A percentile compares a stretch with the other conserved stretches of the same genome.
Conservation (phyloP, 2,329 filamentous ascomycete species). For the Penicillium griseofulvum region DNA sequence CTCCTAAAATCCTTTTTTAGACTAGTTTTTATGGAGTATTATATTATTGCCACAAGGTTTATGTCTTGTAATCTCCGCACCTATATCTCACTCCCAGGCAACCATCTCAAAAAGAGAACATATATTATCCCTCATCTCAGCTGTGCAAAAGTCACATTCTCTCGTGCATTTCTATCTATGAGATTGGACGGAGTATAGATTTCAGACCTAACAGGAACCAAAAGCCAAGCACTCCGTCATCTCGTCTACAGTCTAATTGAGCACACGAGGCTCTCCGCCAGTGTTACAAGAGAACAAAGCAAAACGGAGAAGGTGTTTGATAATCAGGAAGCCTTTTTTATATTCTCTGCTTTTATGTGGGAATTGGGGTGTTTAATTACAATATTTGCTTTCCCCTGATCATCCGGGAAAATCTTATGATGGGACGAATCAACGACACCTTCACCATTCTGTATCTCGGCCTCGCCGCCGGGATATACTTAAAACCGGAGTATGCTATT, state of each 20-base stretch:
- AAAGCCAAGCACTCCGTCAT: not conserved
- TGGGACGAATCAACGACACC: constrained; percentile 13
- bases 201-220: not conserved
- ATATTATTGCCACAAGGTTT: no score
- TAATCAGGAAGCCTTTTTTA: not conserved
- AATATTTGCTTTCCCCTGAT: not conserved
- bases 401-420: not conserved
- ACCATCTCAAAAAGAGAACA: not conserved
- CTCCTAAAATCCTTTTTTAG: no score
- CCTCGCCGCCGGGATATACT: constrained; percentile 16
- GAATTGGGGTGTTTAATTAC: no score
- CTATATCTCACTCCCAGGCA: not conserved
- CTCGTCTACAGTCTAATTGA: not conserved
- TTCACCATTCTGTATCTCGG: constrained; percentile 18
- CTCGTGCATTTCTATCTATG: no score
- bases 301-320: no score
- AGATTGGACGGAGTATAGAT: not conserved
- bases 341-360: not conserved
- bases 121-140: not conserved
- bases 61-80: not conserved
- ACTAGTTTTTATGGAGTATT: no score
- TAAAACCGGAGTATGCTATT: constrained; percentile 31
- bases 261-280: not conserved
- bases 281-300: not conserved
- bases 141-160: not conserved